Evolutionary conservation across 352 stramenopile genomes (phyloP), one percentile per base, ranked within the genome.

Genomic region (Thalassiosira oceanica): DNA sequence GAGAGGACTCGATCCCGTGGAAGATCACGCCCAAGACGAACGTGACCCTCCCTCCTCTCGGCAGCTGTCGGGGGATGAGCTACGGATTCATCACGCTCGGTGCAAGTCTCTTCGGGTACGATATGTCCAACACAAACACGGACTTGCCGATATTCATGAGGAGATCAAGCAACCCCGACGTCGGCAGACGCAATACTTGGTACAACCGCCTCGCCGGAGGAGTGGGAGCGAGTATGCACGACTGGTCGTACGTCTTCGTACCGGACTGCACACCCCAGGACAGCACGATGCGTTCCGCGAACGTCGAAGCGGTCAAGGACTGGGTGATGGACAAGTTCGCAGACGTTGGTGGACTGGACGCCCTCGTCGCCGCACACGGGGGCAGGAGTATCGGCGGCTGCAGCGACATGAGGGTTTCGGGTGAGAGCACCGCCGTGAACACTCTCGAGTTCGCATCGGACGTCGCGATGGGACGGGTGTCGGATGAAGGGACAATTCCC

Each of bases 161-260:
- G 13, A 15, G 24, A 13, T 13, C 8, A 15, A 5, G 8, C 8
- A 20, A 10, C 15, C 4, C 20, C 21, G 51, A 50, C 24, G 35
- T 11, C 13, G 18, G 23, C 3, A 24, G 29, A 18, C 2, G 21
- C 0, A 50, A 41, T 24, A 46, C 15, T 5, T 68, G 57, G 57
- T 68, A 48, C 45, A 28, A 58, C 29, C 3, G 7, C 1, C 57
- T 68, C 13, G n/a, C n/a, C n/a, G 33, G 57, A 28, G 57, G 57
- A 39, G 21, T 42, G 16, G 16, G n/a, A 31, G 57, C 57, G 2
- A 35, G 41, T 26, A 15, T 71, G 3, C 7, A 63, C 5, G 61
- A 71, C 50, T 71, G 61, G 61, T 64, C 50, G 28, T 71, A 71
- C 31, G 18, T 63, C 2, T 50, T 71, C 37, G 16, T 71, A 7